phyloP scores from a whole-genome alignment of 805 yeast genomes.

The Hanseniaspora opuntiae region DNA sequence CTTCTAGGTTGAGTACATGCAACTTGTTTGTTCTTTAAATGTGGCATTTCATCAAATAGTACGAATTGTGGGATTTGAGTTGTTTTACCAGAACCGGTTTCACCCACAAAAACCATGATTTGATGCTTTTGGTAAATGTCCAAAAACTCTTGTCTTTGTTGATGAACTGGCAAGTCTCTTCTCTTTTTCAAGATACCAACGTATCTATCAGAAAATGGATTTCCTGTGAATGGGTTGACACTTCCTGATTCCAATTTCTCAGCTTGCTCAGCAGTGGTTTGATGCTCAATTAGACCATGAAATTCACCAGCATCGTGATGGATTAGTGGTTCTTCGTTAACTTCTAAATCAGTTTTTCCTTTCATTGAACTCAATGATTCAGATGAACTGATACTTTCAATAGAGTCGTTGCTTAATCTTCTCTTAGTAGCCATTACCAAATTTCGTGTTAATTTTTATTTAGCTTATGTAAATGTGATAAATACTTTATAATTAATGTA shows the following conservation, averaged over 20 bases:
- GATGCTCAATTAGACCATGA: constrained; percentile 38
- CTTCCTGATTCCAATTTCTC: constrained; percentile 42
- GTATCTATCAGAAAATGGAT: constrained; percentile 48
- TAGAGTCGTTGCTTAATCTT: constrained; percentile 16
- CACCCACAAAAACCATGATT: constrained; percentile 97
- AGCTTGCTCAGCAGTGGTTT: constrained; percentile 56
- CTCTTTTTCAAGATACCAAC: constrained; percentile 64
- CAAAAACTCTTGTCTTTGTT: constrained; percentile 81
- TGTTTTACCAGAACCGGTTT: constrained; percentile 97
- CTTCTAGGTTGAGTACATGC: constrained; percentile 96
- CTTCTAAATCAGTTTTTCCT: constrained; percentile 16
- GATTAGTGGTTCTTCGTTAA: constrained; percentile 25
- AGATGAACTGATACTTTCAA: constrained; percentile 43
- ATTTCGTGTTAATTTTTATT: neutral
- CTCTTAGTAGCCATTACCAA: constrained; percentile 25
- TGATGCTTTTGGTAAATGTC: constrained; percentile 73
- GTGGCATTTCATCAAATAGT: constrained; percentile 79
- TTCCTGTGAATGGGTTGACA: constrained; percentile 70
- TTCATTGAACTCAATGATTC: constrained; percentile 43
- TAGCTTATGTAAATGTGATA: neutral
- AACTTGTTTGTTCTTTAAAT: constrained; percentile 64
- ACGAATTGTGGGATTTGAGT: constrained; percentile 97
- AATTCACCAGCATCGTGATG: constrained; percentile 61
- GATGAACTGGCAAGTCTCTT: constrained; percentile 83
- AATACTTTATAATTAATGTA: no score